Conservation (phyloP, 2,329 filamentous ascomycete genomes). For the Zymoseptoria passerinii region DNA sequence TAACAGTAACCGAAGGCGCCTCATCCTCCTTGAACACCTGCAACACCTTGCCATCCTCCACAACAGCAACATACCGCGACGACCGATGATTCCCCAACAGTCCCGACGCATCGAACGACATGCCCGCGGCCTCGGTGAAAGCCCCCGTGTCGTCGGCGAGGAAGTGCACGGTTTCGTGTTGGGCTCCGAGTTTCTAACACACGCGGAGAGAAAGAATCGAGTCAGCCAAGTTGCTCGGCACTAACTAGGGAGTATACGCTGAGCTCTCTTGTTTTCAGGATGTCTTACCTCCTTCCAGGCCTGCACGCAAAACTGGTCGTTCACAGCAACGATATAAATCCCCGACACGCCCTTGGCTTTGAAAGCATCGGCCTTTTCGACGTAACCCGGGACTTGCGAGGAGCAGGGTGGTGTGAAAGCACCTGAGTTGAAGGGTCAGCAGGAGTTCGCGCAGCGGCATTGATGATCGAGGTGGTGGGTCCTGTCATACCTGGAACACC, state of each 20-base stretch:
- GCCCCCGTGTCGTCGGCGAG: constrained; percentile 21
- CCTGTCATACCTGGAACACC: constrained; percentile 17
- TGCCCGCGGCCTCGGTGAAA: constrained; percentile 20
- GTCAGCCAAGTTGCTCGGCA: neutral
- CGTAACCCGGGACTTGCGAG: constrained; percentile 23
- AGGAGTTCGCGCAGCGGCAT: no score
- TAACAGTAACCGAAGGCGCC: constrained; percentile 20
- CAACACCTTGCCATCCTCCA: constrained; percentile 17
- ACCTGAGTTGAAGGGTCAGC: neutral
- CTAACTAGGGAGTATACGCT: no score
- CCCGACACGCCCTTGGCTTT: constrained; percentile 22
- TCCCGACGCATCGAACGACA: constrained; percentile 19
- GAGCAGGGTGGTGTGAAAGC: constrained; percentile 24
- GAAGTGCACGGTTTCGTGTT: constrained; percentile 19
- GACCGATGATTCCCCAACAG: constrained; percentile 21
- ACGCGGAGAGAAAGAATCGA: neutral
- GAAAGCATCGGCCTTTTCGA: constrained; percentile 20
- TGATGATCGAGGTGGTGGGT: no score
- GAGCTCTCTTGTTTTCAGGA: no score
- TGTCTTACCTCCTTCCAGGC: constrained; percentile 22
- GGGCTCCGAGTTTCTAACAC: constrained; percentile 13
- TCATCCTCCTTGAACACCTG: constrained; percentile 22
- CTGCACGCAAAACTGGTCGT: constrained; percentile 21
- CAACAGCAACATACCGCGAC: constrained; percentile 20
- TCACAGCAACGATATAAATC: constrained; percentile 24